Base-by-base conservation (phyloP, 306 rosid genomes). In the Sindora glabra region DNA sequence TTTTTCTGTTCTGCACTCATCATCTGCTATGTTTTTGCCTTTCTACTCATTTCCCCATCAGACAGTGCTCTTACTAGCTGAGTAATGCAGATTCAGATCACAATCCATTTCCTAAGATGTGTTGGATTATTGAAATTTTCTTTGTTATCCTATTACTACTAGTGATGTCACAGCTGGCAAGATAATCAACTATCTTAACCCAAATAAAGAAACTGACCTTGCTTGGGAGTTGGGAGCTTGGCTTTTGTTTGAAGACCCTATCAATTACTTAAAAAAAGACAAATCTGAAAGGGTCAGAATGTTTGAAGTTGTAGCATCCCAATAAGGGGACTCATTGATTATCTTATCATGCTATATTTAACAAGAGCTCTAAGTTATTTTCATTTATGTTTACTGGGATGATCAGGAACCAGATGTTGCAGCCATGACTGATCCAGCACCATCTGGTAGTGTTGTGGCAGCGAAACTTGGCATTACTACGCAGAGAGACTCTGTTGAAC, bases 401-500 rank as follows among this genome's bases (percentile, higher is more conserved):
- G 61, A 36, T 69, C 84, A 88, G 98, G 67, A 67, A 75, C 55
- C 72, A 14, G 81, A 56, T 68, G 34, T 58, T 53, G 62, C 68
- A 48, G 67, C 29, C 25, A 65, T 27, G 29, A 51, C 57, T 56
- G 70, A 62, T 41, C 48, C 74, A 71, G 70, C 40, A 45, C 81
- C 82, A 21, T 33, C 79, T 21, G 45, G 62, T 56, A 67, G 40
- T 76, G 61, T 64, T 40, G 51, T 51, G 56, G 46, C 71, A 14
- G 70, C 15, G 59, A 74, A 78, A 70, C 72, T 83, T 37, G 74
- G 48, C 42, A 50, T 56, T 73, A 29, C 79, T 45, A 40, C 64
- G 25, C 67, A 39, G 58, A 39, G 68, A 56, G 89, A 75, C 52
- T 33, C 74, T 40, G 52, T 56, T 32, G 74, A 45, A 62, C 72